Evolutionary conservation across 2,329 filamentous ascomycete species (phyloP), one percentile per base, ranked within the genome.

Genomic region (Penicillium sp.): DNA sequence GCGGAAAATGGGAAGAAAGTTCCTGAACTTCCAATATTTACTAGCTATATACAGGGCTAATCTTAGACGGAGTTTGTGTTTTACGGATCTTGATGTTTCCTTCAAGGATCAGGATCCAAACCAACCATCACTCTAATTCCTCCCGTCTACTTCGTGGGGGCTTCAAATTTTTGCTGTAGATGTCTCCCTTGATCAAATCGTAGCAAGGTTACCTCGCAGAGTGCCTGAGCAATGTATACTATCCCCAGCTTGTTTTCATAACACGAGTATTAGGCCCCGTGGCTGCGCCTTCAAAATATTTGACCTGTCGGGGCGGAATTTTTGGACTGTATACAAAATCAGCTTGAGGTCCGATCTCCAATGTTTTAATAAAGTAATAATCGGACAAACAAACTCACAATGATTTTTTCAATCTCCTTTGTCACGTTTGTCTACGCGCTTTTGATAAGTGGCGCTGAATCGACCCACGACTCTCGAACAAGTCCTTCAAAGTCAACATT

Each of bases 401-500:
- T 42, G 39, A 5, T 42, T 5, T 22, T 6, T 11, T 10, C 39
- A 13, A 13, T 1, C 4, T 4, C 19, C 10, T 10, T 22, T 8
- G 10, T 42, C 4, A 19, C 35, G 6, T 1, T 19, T 19, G 10
- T 42, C 19, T 22, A 2, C 11, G 39, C 19, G 4, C 39, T 42
- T 21, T 22, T 42, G 4, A 22, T 42, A 11, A 13, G 19, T 13
- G 19, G 19, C 7, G 47, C 19, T n/a, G 47, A 49, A 37, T 19
- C 29, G 8, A n/a, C 49, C 24, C 14, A 9, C 16, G 19, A 51
- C 4, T 21, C n/a, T 3, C 11, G 21, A 24, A 22, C 14, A n/a
- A 24, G 26, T 13, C 6, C 16, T 19, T 6, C 39, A 3, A 56
- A 54, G 21, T 35, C 61, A 21, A 53, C 42, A 6, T 66, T 58